A percentile compares a stretch with the other conserved stretches of the same genome.
These are phyloP conservation scores for Tetrapisispora iriomotensis DNA, from an alignment of 805 yeast species.

Conservation along the genomic window DNA sequence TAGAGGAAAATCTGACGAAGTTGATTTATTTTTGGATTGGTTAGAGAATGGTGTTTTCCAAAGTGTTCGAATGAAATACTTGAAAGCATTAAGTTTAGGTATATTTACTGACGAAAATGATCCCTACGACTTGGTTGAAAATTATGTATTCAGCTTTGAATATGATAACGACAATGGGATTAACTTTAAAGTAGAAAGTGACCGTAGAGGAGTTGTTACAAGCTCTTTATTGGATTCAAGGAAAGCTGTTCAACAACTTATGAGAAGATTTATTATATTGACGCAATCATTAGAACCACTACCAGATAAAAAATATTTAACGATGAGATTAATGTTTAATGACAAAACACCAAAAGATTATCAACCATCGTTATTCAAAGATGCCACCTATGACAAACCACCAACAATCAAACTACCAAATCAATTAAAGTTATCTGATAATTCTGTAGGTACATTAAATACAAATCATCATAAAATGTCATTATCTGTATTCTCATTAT, in stretches of 20 bases:
- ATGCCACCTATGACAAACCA: constrained; percentile 31
- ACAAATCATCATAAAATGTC: constrained; percentile 28
- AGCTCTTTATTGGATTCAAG: constrained; percentile 32
- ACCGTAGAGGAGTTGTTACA: constrained; percentile 5
- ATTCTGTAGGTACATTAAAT: constrained; percentile 25
- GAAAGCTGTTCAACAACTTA: constrained; percentile 37
- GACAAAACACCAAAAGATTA: constrained; percentile 38
- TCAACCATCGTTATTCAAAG: constrained; percentile 41
- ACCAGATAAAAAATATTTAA: constrained; percentile 38
- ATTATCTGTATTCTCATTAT: constrained; percentile 25
- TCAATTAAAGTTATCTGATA: constrained; percentile 7
- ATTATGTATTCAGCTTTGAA: constrained; percentile 40
- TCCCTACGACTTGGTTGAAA: constrained; percentile 39
- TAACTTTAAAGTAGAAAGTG: constrained; percentile 15
- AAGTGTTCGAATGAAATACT: constrained; percentile 34
- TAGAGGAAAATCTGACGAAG: constrained; percentile 37
- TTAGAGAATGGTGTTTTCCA: constrained; percentile 41
- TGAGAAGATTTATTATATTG: constrained; percentile 41
- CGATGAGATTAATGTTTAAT: constrained; percentile 42
- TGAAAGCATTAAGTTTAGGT: constrained; percentile 38
- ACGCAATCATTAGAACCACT: constrained; percentile 46
- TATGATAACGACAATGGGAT: constrained; percentile 29
- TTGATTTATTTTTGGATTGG: constrained; percentile 45
- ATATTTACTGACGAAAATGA: constrained; percentile 35
- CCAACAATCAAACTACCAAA: constrained; percentile 29